phyloP scores from a whole-genome alignment of 2,329 filamentous ascomycete genomes.

The Pseudogymnoascus verrucosus region DNA sequence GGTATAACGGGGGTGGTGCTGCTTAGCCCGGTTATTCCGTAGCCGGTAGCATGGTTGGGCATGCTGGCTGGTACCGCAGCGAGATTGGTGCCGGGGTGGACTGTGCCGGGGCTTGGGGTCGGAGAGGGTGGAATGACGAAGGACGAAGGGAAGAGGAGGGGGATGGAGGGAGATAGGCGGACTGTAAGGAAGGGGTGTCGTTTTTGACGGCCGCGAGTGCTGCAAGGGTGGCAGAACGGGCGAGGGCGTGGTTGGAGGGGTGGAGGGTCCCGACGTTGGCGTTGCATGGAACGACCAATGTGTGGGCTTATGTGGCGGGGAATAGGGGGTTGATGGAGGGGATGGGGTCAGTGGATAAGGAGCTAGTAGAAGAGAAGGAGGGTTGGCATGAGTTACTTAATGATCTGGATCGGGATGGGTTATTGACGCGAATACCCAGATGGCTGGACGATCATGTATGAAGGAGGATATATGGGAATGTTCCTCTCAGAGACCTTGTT shows the following conservation, averaged over 20 bases:
- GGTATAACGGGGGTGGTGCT: neutral
- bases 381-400: neutral
- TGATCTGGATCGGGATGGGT: neutral
- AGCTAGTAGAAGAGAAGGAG: neutral
- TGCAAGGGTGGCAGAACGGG: neutral
- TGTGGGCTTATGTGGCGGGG: neutral
- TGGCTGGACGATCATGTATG: neutral
- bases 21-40: neutral
- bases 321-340: neutral
- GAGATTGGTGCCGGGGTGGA: neutral
- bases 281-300: neutral
- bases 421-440: neutral
- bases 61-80: neutral
- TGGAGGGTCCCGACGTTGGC: neutral
- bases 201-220: neutral
- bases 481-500: neutral
- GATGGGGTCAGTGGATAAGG: neutral
- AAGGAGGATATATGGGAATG: neutral
- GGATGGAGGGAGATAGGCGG: neutral
- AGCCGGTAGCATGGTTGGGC: neutral
- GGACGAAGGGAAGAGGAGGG: neutral
- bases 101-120: neutral
- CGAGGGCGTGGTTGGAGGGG: neutral
- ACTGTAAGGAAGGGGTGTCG: neutral
- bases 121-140: neutral